phyloP scores from a whole-genome alignment of 2,329 filamentous ascomycete genomes.

The Pseudonectria foliicola region DNA sequence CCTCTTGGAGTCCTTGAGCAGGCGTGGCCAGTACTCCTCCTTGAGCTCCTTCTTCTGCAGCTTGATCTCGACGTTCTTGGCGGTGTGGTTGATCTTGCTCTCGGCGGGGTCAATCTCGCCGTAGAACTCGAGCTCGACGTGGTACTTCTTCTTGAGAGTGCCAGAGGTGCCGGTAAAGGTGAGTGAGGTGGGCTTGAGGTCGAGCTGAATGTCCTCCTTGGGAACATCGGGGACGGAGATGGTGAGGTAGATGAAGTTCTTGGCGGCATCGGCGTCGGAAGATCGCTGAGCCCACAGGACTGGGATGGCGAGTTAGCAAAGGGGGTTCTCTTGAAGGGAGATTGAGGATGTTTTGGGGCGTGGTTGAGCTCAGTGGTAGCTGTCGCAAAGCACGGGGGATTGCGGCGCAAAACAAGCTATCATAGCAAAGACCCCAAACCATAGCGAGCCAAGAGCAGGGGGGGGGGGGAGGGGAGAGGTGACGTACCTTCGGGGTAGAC shows the following conservation, averaged over 20 bases:
- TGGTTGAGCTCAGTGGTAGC: background rate
- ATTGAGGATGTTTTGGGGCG: background rate
- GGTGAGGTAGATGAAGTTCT: slow-evolving; percentile 93
- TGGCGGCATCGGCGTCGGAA: slow-evolving; percentile 66
- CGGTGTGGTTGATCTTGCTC: slow-evolving; percentile 82
- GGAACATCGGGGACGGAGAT: slow-evolving; percentile 83
- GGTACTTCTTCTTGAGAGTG: slow-evolving; percentile 80
- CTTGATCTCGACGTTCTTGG: slow-evolving; percentile 82
- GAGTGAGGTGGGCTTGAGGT: slow-evolving; percentile 70
- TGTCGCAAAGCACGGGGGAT: too few relatives aligned
- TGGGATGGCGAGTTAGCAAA: slow-evolving; percentile 30
- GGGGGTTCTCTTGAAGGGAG: background rate
- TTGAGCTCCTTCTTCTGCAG: slow-evolving; percentile 96
- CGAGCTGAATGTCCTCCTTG: slow-evolving; percentile 68
- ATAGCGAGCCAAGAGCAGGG: slow-evolving; percentile 1
- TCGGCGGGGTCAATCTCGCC: slow-evolving; percentile 81
- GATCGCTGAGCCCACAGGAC: slow-evolving; percentile 99
- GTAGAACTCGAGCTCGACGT: slow-evolving; percentile 80
- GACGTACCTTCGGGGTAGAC: slow-evolving; percentile 33
- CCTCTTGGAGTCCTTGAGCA: slow-evolving; percentile 86
- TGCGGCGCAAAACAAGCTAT: too few relatives aligned
- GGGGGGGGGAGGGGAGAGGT: slow-evolving; percentile 1
- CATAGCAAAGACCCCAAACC: background rate
- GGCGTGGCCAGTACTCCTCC: slow-evolving; percentile 89
- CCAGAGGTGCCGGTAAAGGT: slow-evolving; percentile 77